Conservation (phyloP, 345 rosid species). For the Toxicodendron radicans region DNA sequence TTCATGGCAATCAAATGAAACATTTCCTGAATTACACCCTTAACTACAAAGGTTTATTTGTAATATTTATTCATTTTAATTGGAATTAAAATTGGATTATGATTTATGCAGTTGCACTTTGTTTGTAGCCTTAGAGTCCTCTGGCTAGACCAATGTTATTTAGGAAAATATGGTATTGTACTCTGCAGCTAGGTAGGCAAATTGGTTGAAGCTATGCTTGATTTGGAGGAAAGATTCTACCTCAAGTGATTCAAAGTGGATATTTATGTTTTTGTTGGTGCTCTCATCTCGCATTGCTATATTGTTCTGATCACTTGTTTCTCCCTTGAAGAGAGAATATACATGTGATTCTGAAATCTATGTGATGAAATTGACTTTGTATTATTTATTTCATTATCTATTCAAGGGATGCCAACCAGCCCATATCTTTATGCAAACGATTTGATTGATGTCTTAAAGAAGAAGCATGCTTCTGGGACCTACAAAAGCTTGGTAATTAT, state of each 20-base stretch:
- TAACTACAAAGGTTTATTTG: background rate
- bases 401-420: conserved; percentile 93
- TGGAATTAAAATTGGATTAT: background rate
- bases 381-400: conserved; percentile 2
- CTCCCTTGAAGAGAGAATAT: background rate
- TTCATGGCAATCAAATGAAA: background rate
- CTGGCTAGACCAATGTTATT: background rate
- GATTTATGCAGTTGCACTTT: background rate
- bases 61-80: background rate
- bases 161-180: background rate
- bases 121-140: background rate
- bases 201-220: background rate
- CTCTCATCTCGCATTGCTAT: background rate
- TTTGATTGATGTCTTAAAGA: conserved; percentile 65
- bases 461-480: conserved; percentile 78
- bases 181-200: background rate
- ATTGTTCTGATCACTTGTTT: background rate
- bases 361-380: conserved; percentile 8
- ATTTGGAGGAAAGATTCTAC: background rate
- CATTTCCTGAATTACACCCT: background rate
- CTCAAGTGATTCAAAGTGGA: background rate
- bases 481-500: conserved; percentile 74
- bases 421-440: conserved; percentile 84
- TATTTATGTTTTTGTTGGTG: background rate
- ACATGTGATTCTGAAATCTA: background rate